These are phyloP conservation scores for Kurtzmaniella quercitrusa DNA, from an alignment of 1,139 yeast genomes.

Conservation along the genomic window DNA sequence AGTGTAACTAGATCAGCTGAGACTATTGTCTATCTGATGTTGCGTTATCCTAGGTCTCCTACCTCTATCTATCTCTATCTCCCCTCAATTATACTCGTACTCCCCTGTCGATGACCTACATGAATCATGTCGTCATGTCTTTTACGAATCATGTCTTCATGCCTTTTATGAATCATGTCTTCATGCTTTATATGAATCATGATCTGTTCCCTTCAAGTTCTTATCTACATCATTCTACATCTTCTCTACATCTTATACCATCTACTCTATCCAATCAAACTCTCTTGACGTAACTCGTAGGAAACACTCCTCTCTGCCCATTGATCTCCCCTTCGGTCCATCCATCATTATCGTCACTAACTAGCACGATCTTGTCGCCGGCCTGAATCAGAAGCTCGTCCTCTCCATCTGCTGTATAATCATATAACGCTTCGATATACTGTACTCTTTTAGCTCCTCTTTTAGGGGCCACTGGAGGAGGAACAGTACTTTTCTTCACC, in stretches of 20 bases:
- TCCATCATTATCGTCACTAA: constrained; percentile 73
- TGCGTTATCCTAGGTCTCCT: background rate
- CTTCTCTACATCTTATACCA: background rate
- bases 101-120: no score
- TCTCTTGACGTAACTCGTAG: constrained; percentile 64
- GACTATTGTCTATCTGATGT: no score
- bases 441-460: constrained; percentile 65
- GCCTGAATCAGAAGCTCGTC: constrained; percentile 71
- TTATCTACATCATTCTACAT: background rate
- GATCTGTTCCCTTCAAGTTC: background rate
- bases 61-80: no score
- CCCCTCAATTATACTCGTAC: no score
- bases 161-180: no score
- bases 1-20: no score
- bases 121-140: no score
- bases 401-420: constrained; percentile 75
- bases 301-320: constrained; percentile 74
- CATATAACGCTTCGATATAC: constrained; percentile 73
- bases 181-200: no score
- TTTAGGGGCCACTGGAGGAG: constrained; percentile 63
- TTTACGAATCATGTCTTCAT: no score
- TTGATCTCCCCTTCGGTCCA: constrained; percentile 93
- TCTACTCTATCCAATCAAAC: constrained; percentile 14
- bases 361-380: constrained; percentile 72
- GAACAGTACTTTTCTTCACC: constrained; percentile 1